Percentiles rank a stretch among this genome's conserved stretches.
phyloP scores from a whole-genome alignment of 352 stramenopile genomes.

The Pythium sukuiense region DNA sequence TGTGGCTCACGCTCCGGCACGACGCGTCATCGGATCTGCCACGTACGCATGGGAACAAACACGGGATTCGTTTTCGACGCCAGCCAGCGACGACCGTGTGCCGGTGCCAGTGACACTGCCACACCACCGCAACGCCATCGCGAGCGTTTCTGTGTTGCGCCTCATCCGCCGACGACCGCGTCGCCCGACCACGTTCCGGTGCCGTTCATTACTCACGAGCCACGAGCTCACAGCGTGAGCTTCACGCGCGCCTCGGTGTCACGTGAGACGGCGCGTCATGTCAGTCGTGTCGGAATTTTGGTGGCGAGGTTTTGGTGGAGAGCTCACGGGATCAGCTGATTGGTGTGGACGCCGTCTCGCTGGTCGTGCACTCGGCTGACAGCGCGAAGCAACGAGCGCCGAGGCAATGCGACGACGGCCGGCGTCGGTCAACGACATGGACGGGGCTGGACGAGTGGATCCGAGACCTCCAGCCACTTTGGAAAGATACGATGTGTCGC shows the following conservation, averaged over 20 bases:
- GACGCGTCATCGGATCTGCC: not conserved
- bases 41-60: not conserved
- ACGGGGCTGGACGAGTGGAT: not conserved
- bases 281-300: not conserved
- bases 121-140: no score
- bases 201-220: not conserved
- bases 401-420: not conserved
- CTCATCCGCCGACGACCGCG: conserved; percentile 1
- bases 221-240: not conserved
- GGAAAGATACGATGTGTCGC: not conserved
- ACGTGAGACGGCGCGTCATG: not conserved
- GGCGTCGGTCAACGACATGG: not conserved
- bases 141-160: not conserved
- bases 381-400: not conserved
- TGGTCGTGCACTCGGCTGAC: not conserved
- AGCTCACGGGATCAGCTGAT: not conserved
- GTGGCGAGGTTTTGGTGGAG: not conserved
- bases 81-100: not conserved
- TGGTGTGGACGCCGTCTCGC: not conserved
- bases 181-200: not conserved
- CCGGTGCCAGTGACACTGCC: not conserved
- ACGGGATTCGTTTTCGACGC: not conserved
- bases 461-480: not conserved
- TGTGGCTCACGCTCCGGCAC: not conserved
- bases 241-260: not conserved